A percentile compares a stretch with the other conserved stretches of the same genome.
Conservation (phyloP, 192 early-diverging fungal genomes). For the Coemansia reversa region DNA sequence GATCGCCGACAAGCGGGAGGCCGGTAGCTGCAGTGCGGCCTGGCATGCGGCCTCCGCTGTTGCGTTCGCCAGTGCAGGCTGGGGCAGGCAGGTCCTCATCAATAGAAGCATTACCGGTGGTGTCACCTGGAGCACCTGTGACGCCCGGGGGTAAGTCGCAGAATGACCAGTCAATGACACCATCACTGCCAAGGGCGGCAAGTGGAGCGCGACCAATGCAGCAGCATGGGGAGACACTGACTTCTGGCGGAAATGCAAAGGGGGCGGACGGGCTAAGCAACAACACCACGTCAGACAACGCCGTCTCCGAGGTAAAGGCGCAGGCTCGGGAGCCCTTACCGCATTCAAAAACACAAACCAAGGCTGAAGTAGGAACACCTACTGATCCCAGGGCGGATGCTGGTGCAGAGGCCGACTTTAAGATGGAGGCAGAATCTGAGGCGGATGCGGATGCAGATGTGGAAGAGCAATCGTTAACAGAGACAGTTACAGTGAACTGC, state of each 20-base stretch:
- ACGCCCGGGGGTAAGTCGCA: constrained; percentile 9
- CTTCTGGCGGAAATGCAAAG: not conserved
- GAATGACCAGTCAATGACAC: not conserved
- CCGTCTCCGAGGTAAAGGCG: not conserved
- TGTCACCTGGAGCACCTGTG: constrained; percentile 4
- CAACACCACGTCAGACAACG: not conserved
- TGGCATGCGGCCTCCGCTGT: constrained; percentile 10
- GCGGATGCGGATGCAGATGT: constrained; percentile 1
- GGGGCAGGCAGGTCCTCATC: constrained; percentile 1
- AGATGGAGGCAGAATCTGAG: not conserved
- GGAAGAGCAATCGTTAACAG: constrained; percentile 39
- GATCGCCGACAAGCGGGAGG: constrained; percentile 15
- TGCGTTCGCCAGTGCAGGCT: constrained; percentile 8
- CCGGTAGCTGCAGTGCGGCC: constrained; percentile 21
- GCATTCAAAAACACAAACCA: not conserved
- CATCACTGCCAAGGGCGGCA: not conserved
- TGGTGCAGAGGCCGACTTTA: not conserved
- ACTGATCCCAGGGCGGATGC: not conserved
- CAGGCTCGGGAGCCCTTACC: not conserved
- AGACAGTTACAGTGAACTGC: constrained; percentile 29
- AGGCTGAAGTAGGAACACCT: not conserved
- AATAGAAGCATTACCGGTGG: not conserved
- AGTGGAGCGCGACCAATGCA: constrained; percentile 9
- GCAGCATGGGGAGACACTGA: not conserved
- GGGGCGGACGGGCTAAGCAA: not conserved